phyloP scores from a whole-genome alignment of 2,329 filamentous ascomycete genomes.

The Paraphoma sp. region DNA sequence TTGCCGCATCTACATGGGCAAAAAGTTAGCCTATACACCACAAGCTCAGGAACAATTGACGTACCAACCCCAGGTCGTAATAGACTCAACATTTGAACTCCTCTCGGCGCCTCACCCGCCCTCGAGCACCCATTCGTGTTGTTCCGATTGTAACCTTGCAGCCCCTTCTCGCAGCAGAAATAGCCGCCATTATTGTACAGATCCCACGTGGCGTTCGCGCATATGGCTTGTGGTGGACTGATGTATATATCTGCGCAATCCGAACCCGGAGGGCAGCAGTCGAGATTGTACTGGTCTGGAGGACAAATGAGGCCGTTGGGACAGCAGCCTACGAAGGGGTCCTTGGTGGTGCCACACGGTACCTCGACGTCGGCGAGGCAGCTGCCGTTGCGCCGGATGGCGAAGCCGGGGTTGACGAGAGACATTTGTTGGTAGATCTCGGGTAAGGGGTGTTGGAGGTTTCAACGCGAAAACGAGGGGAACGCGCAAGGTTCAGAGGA shows the following conservation, averaged over 20 bases:
- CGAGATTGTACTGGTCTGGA: constrained; percentile 8
- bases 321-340: constrained; percentile 9
- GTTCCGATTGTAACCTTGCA: constrained; percentile 3
- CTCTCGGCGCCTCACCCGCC: background rate
- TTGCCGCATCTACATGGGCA: too few species aligned
- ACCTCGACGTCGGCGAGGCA: constrained; percentile 6
- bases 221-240: background rate
- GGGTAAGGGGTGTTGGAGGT: background rate
- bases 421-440: background rate
- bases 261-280: constrained; percentile 6
- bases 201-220: constrained; percentile 18
- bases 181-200: constrained; percentile 16
- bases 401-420: constrained; percentile 5
- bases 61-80: background rate
- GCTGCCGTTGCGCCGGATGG: constrained; percentile 9
- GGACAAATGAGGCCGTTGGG: constrained; percentile 8
- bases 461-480: background rate
- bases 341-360: constrained; percentile 1
- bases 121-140: constrained; percentile 11
- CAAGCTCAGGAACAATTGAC: too few species aligned
- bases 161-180: constrained; percentile 16
- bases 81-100: background rate
- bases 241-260: constrained; percentile 4
- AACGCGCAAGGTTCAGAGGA: background rate
- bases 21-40: too few species aligned